A percentile compares a stretch with the other conserved stretches of the same genome.
Conservation (phyloP, 2,329 filamentous ascomycete species). For the Karstenula rhodostoma region DNA sequence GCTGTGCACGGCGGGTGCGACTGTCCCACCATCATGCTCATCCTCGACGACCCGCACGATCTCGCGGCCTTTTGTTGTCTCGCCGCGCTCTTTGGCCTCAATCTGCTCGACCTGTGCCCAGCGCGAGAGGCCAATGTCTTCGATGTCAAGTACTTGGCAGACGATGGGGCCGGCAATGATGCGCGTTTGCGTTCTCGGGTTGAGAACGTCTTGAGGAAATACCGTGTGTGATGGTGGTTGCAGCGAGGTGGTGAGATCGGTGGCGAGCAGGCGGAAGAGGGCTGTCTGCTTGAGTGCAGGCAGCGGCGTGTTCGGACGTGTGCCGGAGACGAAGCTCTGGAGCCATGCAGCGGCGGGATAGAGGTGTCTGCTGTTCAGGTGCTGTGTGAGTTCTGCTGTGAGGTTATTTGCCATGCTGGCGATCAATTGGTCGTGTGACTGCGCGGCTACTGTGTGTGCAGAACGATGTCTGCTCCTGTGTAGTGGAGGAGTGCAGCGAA, state of each 20-base stretch:
- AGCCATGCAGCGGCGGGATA: conserved; percentile 70
- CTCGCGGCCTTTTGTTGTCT: conserved; percentile 78
- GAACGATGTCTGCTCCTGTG: neutral
- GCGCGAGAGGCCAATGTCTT: conserved; percentile 79
- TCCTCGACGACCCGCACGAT: conserved; percentile 75
- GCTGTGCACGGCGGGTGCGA: conserved; percentile 37
- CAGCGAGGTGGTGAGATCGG: conserved; percentile 74
- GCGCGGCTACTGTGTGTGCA: neutral
- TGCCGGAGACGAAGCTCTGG: conserved; percentile 65
- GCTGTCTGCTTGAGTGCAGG: conserved; percentile 80
- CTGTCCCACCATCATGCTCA: conserved; percentile 52
- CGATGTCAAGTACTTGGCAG: conserved; percentile 85
- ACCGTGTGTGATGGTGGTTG: conserved; percentile 51
- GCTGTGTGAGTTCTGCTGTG: conserved; percentile 54
- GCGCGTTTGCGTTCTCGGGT: conserved; percentile 64
- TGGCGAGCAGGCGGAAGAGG: conserved; percentile 78
- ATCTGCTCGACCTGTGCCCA: conserved; percentile 90
- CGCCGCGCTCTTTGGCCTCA: conserved; percentile 75
- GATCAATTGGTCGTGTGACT: conserved; percentile 11
- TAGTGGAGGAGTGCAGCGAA: neutral
- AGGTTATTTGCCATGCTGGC: conserved; percentile 39
- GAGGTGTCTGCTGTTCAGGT: conserved; percentile 65
- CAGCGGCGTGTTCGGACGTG: conserved; percentile 66
- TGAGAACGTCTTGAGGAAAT: conserved; percentile 67
- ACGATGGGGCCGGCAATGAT: conserved; percentile 69